Evolutionary conservation across 768 basidiomycete species (phyloP), one percentile per base, ranked within the genome.

Genomic region (Leucocoprinus leucothites): DNA sequence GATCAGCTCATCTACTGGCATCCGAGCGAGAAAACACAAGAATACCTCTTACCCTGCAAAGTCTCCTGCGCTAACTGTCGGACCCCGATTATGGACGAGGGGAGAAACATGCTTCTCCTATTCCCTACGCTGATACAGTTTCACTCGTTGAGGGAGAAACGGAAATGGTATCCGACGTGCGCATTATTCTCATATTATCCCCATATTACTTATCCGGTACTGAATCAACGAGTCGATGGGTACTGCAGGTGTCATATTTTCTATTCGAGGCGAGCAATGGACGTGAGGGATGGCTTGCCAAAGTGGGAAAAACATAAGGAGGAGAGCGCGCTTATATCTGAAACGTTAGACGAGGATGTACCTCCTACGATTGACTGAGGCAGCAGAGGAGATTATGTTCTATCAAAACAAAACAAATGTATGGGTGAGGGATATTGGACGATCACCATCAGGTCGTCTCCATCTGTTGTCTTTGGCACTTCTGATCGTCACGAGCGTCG

Each of bases 61-160:
- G 53, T 51, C 14, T 53, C 58, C 9, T 59, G 58, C 38, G 40
- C 36, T 9, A 51, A 46, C 19, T 59, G 58, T 45, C 47, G 58
- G 9, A 47, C 58, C 16, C 58, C 58, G 9, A 43, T 59, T 3
- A 56, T 59, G 58, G 58, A 59, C 21, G 58, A 59, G 25, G 58
- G 58, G 6, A 43, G 58, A 24, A 59, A 41, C 3, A 59, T 59
- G 58, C 21, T 59, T 5, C 25, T 59, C 24, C 26, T 59, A 13
- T 59, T 59, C 38, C 58, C 58, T 8, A 56, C 58, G 8, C 38
- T 56, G 22, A 52, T 59, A 1, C 22, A 59, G 14, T 56, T 59
- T 36, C 16, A 34, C 18, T 14, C 34, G 6, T 28, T 53, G 9
- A 41, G 19, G 21, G 54, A 56, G 9, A 47, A 42, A 21, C 16